These are phyloP conservation scores for Lasiodiplodia sp. DNA, from an alignment of 2,329 filamentous ascomycete species.

Conservation along the genomic window DNA sequence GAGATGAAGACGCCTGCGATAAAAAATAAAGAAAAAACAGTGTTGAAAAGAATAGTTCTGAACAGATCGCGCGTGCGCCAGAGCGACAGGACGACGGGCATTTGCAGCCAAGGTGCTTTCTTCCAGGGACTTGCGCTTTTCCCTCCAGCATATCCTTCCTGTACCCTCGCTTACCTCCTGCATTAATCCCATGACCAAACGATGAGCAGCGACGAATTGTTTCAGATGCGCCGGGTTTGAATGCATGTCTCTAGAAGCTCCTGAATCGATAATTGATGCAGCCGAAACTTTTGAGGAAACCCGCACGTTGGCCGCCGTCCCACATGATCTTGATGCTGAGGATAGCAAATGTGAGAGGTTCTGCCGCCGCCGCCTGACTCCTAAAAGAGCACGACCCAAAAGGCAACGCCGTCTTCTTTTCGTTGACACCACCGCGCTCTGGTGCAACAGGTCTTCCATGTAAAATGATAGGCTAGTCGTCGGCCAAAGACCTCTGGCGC, in stretches of 20 bases:
- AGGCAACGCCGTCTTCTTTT: conserved; percentile 24
- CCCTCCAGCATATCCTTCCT: conserved; percentile 17
- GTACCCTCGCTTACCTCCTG: conserved; percentile 16
- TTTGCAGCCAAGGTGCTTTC: conserved; percentile 7
- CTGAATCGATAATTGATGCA: conserved; percentile 28
- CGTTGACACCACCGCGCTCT: conserved; percentile 17
- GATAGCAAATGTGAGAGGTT: conserved; percentile 20
- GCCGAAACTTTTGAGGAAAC: conserved; percentile 25
- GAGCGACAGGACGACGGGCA: conserved; percentile 22
- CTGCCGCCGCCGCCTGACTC: conserved; percentile 23
- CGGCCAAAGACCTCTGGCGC: conserved; percentile 26
- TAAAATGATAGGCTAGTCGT: conserved; percentile 23
- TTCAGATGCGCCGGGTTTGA: conserved; percentile 29
- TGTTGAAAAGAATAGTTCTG: neutral
- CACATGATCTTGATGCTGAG: conserved; percentile 9
- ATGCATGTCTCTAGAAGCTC: conserved; percentile 31
- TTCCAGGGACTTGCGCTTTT: conserved; percentile 25
- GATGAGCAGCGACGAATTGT: conserved; percentile 28
- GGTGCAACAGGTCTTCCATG: conserved; percentile 26
- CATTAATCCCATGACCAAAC: conserved; percentile 22
- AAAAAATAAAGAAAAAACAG: neutral
- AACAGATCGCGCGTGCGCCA: conserved; percentile 13
- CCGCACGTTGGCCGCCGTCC: conserved; percentile 26
- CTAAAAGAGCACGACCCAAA: conserved; percentile 24
- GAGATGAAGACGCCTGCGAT: conserved; percentile 6